Percentiles rank a stretch among this genome's conserved stretches.
These are phyloP conservation scores for Daldinia loculata DNA, from an alignment of 495 filamentous ascomycete genomes.

Conservation along the genomic window DNA sequence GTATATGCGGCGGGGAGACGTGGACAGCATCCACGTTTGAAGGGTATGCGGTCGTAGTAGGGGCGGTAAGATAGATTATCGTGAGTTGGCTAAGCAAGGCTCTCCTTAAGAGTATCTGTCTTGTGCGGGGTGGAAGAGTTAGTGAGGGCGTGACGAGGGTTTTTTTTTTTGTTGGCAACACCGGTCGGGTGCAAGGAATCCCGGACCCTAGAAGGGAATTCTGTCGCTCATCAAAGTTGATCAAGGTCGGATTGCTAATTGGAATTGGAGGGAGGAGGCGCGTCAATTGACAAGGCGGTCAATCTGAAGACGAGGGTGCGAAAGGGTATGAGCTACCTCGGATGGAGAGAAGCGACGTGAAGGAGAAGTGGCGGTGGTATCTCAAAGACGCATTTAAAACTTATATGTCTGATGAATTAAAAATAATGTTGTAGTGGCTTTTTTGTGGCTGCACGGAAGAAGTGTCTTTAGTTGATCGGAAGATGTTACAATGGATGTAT, in stretches of 20 bases:
- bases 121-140: constrained; percentile 33
- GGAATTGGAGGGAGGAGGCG: constrained; percentile 2
- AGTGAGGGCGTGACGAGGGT: constrained; percentile 14
- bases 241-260: background rate
- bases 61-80: background rate
- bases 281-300: constrained; percentile 17
- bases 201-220: background rate
- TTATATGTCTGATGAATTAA: background rate
- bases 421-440: constrained; percentile 1
- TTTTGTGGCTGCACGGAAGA: background rate
- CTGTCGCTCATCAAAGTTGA: constrained; percentile 9
- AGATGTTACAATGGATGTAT: constrained; percentile 7
- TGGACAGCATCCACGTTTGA: constrained; percentile 3
- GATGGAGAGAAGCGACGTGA: constrained; percentile 1
- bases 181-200: constrained; percentile 11
- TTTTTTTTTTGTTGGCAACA: constrained; percentile 5
- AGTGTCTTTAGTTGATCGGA: background rate
- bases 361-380: constrained; percentile 9
- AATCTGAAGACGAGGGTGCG: background rate
- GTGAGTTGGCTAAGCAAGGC: constrained; percentile 10
- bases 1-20: background rate
- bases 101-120: constrained; percentile 5
- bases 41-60: background rate
- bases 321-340: background rate
- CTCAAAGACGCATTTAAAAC: background rate